Conservation (phyloP, 177 flowering plant genomes). For the Tripterygium wilfordii region DNA sequence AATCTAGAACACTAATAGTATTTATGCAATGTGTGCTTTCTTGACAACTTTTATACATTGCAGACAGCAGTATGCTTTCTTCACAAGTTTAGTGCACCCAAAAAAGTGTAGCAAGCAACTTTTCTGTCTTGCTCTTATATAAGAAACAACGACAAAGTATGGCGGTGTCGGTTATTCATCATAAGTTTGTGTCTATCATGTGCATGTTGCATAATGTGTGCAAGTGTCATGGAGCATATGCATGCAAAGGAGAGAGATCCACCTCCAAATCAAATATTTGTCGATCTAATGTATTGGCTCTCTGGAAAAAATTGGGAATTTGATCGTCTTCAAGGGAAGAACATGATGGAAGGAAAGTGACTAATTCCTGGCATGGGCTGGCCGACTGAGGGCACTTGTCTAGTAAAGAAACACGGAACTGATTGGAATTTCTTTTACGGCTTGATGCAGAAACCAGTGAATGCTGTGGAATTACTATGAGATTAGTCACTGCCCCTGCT, state of each 20-base stretch:
- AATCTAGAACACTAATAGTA: too few relatives aligned
- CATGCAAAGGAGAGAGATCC: conserved; percentile 7
- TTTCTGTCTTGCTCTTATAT: too few relatives aligned
- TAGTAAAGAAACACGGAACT: conserved; percentile 25
- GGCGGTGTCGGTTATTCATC: too few relatives aligned
- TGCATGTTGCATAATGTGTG: background rate
- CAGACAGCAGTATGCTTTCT: too few relatives aligned
- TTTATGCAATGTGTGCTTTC: too few relatives aligned
- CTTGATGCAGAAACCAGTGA: conserved; percentile 19
- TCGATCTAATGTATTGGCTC: conserved; percentile 18
- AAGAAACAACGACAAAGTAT: too few relatives aligned
- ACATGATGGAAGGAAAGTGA: conserved; percentile 16
- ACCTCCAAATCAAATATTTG: conserved; percentile 49
- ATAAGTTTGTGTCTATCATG: too few relatives aligned
- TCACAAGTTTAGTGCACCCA: too few relatives aligned
- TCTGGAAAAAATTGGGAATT: conserved; percentile 10
- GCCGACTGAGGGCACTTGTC: conserved; percentile 40
- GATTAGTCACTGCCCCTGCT: conserved; percentile 46
- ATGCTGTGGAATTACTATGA: conserved; percentile 33
- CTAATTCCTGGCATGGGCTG: conserved; percentile 14
- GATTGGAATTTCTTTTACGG: conserved; percentile 19
- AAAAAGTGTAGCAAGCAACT: too few relatives aligned
- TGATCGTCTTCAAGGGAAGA: conserved; percentile 20
- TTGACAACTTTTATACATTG: too few relatives aligned
- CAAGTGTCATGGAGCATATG: background rate